Base-by-base conservation (phyloP, 2,329 filamentous ascomycete species). In the Tricladium varicosporioides region DNA sequence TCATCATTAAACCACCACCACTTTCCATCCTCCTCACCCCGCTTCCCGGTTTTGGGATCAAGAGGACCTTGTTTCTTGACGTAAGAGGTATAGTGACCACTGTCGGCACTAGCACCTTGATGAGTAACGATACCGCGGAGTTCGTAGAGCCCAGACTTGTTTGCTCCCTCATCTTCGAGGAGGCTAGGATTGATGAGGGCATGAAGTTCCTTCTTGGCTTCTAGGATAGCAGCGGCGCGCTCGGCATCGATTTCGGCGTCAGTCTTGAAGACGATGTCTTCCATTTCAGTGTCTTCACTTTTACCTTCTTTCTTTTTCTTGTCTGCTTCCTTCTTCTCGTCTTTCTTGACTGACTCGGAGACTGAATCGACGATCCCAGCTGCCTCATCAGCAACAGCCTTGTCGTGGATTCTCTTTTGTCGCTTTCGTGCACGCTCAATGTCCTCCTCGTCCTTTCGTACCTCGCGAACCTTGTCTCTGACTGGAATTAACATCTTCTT, bases 1-100 rank as follows among this genome's bases (percentile, higher is more conserved):
- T 99, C 93, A 69, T 99, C 94, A 73, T 99, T 97, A 81, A 99
- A 99, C 93, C 94, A 99, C 93, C 94, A 99, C 94, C 94, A 99
- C 68, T 92, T 96, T 65, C 90, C 92, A 70, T 96, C 91, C 70
- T 96, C 91, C 69, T 89, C 85, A 53, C 83, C 85, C 67, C 84
- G 79, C 77, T 91, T 90, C 64, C 90, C 91, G 16, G 87, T 90
- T 68, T 86, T 84, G 14, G 87, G 80, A 65, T 95, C 89, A 57
- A 91, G 76, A 9, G 79, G 76, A 0, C 83, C 87, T 60, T 87
- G 80, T 81, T 99, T 97, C 82, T 97, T 99, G 65, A 99, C 90
- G 71, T 96, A 99, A 0, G 92, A 88, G 4, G 95, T 99, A 79
- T 99, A 99, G 75, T 99, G 94, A 7, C 94, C 94, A 67, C 93